These are phyloP conservation scores for Ambrosiella cleistominuta DNA, from an alignment of 2,329 filamentous ascomycete species.

Conservation along the genomic window DNA sequence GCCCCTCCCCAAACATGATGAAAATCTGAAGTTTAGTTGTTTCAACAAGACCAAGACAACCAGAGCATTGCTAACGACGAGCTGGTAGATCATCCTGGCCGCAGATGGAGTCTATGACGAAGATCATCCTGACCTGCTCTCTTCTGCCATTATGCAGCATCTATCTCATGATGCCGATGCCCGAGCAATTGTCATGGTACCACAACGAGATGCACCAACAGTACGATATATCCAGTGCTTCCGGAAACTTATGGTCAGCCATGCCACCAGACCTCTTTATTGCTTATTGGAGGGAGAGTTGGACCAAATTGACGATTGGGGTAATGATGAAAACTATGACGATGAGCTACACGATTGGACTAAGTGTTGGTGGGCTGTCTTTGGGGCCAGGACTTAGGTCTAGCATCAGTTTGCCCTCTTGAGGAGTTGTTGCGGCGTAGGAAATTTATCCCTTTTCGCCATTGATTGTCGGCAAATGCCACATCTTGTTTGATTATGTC, in stretches of 20 bases:
- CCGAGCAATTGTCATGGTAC: constrained; percentile 63
- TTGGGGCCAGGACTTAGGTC: constrained; percentile 18
- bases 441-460: too few species aligned
- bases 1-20: too few species aligned
- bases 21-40: neutral
- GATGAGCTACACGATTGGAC: constrained; percentile 23
- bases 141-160: constrained; percentile 50
- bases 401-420: too few species aligned
- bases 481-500: too few species aligned
- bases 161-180: constrained; percentile 39
- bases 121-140: constrained; percentile 59
- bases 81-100: constrained; percentile 49
- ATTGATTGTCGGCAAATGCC: too few species aligned
- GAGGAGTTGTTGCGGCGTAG: too few species aligned
- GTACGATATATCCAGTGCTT: constrained; percentile 45
- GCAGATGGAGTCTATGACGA: constrained; percentile 81
- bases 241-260: constrained; percentile 38
- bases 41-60: neutral
- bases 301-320: constrained; percentile 54
- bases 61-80: constrained; percentile 3
- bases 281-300: constrained; percentile 44
- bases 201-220: constrained; percentile 53
- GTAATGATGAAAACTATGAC: constrained; percentile 26
- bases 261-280: constrained; percentile 25
- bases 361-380: constrained; percentile 54